Evolutionary conservation across 306 rosid species (phyloP).

Genomic region (Carpinus viminea): DNA sequence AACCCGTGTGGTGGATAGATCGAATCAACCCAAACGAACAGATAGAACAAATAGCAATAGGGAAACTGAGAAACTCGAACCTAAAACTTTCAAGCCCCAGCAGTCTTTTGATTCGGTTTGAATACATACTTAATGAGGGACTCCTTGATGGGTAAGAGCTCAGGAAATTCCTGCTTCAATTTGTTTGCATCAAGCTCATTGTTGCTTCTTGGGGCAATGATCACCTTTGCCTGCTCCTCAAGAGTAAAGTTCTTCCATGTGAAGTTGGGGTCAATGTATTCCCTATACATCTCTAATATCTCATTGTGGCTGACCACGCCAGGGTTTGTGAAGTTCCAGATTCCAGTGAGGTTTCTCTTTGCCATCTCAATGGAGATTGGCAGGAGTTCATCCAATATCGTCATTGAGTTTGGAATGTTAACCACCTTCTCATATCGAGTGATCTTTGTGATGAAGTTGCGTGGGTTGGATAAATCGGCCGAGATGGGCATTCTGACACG

Average conservation of each 20-base stretch:
- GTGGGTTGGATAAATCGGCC: constrained; percentile 69
- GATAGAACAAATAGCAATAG: constrained; percentile 31
- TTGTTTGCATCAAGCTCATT: constrained; percentile 75
- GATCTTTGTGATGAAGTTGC: constrained; percentile 90
- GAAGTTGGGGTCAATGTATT: constrained; percentile 66
- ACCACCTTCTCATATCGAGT: constrained; percentile 80
- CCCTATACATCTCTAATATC: constrained; percentile 72
- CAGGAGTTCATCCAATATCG: constrained; percentile 79
- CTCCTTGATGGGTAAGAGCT: constrained; percentile 79
- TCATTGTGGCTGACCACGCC: constrained; percentile 96
- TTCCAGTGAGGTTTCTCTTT: constrained; percentile 79
- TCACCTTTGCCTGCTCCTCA: constrained; percentile 94
- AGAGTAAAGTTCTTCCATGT: constrained; percentile 74
- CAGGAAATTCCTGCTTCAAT: constrained; percentile 70
- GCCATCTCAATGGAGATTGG: constrained; percentile 89
- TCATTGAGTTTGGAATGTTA: constrained; percentile 87
- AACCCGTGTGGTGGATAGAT: constrained; percentile 18
- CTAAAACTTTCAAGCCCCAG: constrained; percentile 31
- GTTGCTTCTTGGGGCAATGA: constrained; percentile 82
- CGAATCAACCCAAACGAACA: constrained; percentile 31
- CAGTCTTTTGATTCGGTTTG: constrained; percentile 59
- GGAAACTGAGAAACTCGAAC: constrained; percentile 25
- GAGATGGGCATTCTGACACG: constrained; percentile 93
- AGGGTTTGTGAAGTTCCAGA: constrained; percentile 88
- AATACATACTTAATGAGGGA: constrained; percentile 78